phyloP scores from a whole-genome alignment of 1,139 yeast species.

The Geotrichum aggregatum region DNA sequence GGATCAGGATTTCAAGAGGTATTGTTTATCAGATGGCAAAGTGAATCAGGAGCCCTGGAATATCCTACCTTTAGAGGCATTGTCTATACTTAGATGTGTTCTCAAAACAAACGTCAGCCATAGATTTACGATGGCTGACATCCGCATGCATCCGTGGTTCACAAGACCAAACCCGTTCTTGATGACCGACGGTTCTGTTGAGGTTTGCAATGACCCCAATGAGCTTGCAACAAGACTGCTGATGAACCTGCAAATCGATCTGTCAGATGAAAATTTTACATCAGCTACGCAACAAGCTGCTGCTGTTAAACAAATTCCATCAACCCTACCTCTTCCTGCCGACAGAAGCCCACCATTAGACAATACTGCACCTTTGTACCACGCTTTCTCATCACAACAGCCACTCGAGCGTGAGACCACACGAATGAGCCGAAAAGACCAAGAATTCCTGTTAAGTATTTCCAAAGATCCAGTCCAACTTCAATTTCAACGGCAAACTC shows the following conservation, averaged over 20 bases:
- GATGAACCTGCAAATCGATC: constrained; percentile 39
- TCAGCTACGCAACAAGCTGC: constrained; percentile 20
- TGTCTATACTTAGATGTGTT: constrained; percentile 50
- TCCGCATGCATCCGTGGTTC: constrained; percentile 54
- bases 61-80: constrained; percentile 44
- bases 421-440: constrained; percentile 30
- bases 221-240: constrained; percentile 49
- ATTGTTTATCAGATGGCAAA: background rate
- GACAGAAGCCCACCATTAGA: background rate
- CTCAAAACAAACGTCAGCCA: constrained; percentile 46
- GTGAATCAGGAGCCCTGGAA: constrained; percentile 46
- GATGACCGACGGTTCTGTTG: constrained; percentile 39
- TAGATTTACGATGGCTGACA: constrained; percentile 42
- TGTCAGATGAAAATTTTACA: constrained; percentile 20
- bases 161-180: constrained; percentile 43
- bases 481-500: constrained; percentile 39
- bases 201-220: constrained; percentile 48
- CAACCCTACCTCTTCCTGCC: constrained; percentile 1
- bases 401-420: constrained; percentile 14
- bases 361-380: background rate
- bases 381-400: constrained; percentile 25
- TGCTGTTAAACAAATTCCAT: background rate
- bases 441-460: constrained; percentile 37
- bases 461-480: constrained; percentile 49
- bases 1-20: constrained; percentile 47